Evolutionary conservation across 2,329 filamentous ascomycete species (phyloP).

Genomic region (Aspergillus awamori): DNA sequence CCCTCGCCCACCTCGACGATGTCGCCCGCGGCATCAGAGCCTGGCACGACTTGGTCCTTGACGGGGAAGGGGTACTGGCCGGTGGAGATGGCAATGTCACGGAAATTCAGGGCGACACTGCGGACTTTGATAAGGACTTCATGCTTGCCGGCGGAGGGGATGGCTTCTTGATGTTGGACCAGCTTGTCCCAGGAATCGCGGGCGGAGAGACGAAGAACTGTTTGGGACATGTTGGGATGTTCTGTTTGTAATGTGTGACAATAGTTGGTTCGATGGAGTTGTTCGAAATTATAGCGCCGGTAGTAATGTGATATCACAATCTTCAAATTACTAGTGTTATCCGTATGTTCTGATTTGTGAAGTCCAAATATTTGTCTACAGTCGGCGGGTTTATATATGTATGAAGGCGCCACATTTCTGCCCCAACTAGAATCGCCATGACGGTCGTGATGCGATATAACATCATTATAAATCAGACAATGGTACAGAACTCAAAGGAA

Average conservation of each 20-base stretch:
- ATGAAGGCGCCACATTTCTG: too few species aligned
- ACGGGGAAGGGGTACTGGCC: slow-evolving; percentile 55
- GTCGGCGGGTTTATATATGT: too few species aligned
- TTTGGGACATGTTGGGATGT: slow-evolving; percentile 14
- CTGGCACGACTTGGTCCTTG: slow-evolving; percentile 48
- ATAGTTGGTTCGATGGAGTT: too few species aligned
- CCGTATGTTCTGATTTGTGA: too few species aligned
- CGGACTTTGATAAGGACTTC: slow-evolving; percentile 67
- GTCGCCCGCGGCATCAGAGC: slow-evolving; percentile 46
- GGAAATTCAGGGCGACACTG: slow-evolving; percentile 45
- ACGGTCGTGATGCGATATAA: too few species aligned
- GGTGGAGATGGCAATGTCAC: slow-evolving; percentile 43
- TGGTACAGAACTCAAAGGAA: too few species aligned
- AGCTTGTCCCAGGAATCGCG: slow-evolving; percentile 17
- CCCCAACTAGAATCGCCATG: too few species aligned
- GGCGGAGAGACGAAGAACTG: slow-evolving; percentile 16
- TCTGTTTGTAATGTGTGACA: neutral
- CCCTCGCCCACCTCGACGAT: slow-evolving; percentile 52
- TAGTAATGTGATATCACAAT: too few species aligned
- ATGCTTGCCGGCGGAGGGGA: slow-evolving; percentile 63
- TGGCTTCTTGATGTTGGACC: slow-evolving; percentile 15
- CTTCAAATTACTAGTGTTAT: too few species aligned
- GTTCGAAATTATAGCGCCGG: too few species aligned
- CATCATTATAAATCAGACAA: too few species aligned
- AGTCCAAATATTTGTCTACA: too few species aligned